Evolutionary conservation across 768 basidiomycete species (phyloP), one percentile per base, ranked within the genome.

Genomic region (Boletus rubroflammeus): DNA sequence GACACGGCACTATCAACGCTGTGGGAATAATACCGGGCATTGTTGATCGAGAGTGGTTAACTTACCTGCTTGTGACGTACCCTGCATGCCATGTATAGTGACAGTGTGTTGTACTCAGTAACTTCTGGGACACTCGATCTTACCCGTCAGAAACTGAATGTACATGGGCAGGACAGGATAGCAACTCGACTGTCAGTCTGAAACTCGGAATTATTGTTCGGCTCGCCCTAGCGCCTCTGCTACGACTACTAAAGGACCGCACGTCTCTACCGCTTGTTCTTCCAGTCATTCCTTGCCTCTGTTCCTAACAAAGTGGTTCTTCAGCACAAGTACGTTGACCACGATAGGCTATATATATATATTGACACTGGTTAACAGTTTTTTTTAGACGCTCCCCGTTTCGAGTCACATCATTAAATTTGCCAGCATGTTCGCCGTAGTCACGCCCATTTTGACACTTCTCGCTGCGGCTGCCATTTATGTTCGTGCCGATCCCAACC

Each of bases 401-500:
- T n/a, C 15, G 35, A n/a, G 6, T 17, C 35, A 36, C 34, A n/a
- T 34, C 15, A 36, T 5, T n/a, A n/a, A n/a, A n/a, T n/a, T n/a
- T n/a, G 38, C 38, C 38, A 47, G 15, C 19, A 66, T 70, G 68
- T 47, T 70, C 50, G 40, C 47, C 39, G 41, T 36, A 6, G 21
- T 54, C 38, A n/a, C 50, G 6, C 55, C 47, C 13, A 17, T 58
- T 26, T 62, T 68, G 17, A 36, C 43, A 6, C 26, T 63, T 36
- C 34, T 70, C 8, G 42, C 75, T 25, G 62, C 70, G 17, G 45
- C 63, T 32, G 65, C 74, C 28, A 61, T 47, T 49, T 51, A 70
- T 34, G 81, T 73, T n/a, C 75, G 68, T 47, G 87, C 86, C 15
- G 80, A 83, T 36, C 81, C 83, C 17, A 67, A 58, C 7, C 90